phyloP scores from a whole-genome alignment of 164 flowering plant species.

The Tinospora cordifolia region DNA sequence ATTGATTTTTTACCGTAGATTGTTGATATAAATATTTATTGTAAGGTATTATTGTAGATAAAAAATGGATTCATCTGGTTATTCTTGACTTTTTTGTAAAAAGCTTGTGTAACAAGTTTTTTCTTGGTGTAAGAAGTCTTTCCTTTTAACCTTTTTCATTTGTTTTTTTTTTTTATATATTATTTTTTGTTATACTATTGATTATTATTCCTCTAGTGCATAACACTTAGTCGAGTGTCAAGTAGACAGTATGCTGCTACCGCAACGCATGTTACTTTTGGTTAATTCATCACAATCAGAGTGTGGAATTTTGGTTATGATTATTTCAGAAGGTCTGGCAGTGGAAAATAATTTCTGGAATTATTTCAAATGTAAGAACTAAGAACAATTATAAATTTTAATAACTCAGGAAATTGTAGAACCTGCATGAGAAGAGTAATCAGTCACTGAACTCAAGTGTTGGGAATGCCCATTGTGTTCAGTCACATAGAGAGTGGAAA shows the following conservation, averaged over 20 bases:
- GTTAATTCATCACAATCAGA: background rate
- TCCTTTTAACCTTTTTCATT: background rate
- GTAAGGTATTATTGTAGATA: background rate
- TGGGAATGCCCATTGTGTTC: background rate
- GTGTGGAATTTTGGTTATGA: background rate
- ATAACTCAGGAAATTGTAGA: no score
- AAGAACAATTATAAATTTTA: no score
- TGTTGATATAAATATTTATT: background rate
- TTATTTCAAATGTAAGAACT: no score
- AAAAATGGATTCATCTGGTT: background rate
- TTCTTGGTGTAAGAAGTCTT: background rate
- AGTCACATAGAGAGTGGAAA: background rate
- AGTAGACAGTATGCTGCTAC: background rate
- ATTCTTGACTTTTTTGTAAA: background rate
- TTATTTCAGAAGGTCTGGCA: background rate
- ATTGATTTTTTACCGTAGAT: conserved; percentile 1
- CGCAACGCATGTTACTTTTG: background rate
- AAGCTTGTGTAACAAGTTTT: background rate
- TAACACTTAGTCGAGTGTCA: background rate
- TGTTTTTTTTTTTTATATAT: background rate
- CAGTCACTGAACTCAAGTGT: background rate
- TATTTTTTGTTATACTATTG: background rate
- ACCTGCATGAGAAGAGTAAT: background rate
- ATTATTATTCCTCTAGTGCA: background rate
- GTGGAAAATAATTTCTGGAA: no score